Evolutionary conservation across 371 early-diverging fungal genomes (phyloP).

Genomic region (Funneliformis caledonium): DNA sequence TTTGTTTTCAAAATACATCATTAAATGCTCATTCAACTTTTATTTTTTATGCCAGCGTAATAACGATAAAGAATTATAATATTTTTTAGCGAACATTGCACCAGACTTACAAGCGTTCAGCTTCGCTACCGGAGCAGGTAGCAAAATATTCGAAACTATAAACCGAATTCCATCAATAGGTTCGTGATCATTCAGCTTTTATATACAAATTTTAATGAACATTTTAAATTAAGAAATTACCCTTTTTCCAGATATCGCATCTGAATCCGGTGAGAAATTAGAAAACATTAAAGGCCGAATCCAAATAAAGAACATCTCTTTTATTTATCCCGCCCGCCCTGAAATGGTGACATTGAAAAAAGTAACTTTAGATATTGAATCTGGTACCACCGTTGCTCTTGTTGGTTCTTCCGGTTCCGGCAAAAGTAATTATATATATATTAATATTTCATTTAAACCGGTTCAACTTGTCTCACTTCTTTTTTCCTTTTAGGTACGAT

Average conservation of each 20-base stretch:
- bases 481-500: conserved; percentile 57
- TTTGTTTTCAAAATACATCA: background rate
- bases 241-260: conserved; percentile 31
- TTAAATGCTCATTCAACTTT: background rate
- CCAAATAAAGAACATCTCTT: conserved; percentile 71
- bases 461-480: background rate
- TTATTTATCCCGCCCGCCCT: conserved; percentile 77
- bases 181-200: conserved; percentile 30
- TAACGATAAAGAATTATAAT: conserved; percentile 24
- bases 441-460: background rate
- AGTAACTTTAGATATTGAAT: conserved; percentile 62
- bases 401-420: conserved; percentile 89
- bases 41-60: background rate
- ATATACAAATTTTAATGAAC: background rate
- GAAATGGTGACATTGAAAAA: conserved; percentile 70
- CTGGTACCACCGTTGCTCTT: conserved; percentile 80
- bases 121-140: conserved; percentile 65
- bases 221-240: background rate
- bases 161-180: conserved; percentile 76
- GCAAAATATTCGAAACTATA: conserved; percentile 72
- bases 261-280: conserved; percentile 58
- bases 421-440: conserved; percentile 57
- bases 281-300: conserved; percentile 65
- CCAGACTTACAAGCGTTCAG: conserved; percentile 67
- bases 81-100: conserved; percentile 50